phyloP scores from a whole-genome alignment of 352 stramenopile genomes.

The Phytophthora sp. region DNA sequence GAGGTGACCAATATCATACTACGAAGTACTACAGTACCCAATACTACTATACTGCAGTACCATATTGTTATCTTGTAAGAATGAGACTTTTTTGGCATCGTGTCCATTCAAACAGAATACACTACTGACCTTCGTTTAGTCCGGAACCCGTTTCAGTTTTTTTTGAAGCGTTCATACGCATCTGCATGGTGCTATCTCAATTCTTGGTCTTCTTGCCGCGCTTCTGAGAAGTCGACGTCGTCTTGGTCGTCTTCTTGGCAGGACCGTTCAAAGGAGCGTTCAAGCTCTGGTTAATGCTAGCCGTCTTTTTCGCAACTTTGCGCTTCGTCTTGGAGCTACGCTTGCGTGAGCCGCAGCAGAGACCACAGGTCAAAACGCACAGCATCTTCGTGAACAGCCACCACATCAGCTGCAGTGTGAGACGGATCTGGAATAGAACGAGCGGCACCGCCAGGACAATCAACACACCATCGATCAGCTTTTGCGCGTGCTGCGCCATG shows the following conservation, averaged over 20 bases:
- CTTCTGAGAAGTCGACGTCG: conserved; percentile 28
- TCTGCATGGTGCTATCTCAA: conserved; percentile 25
- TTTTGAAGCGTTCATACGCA: too few relatives aligned
- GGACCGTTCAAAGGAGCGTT: conserved; percentile 26
- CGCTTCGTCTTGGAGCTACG: conserved; percentile 52
- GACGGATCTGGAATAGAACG: conserved; percentile 52
- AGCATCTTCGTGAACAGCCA: conserved; percentile 61
- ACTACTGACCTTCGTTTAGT: too few relatives aligned
- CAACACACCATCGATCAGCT: conserved; percentile 69
- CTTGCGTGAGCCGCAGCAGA: conserved; percentile 65
- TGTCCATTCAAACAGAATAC: too few relatives aligned
- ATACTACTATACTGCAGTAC: too few relatives aligned
- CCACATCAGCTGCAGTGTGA: conserved; percentile 59
- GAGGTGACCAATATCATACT: too few relatives aligned
- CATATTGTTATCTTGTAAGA: too few relatives aligned
- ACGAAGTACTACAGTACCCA: too few relatives aligned
- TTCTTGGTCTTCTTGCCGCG: conserved; percentile 45
- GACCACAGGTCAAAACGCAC: conserved; percentile 58
- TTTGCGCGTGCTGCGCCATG: conserved; percentile 64
- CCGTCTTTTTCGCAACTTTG: conserved; percentile 45
- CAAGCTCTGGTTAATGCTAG: conserved; percentile 23
- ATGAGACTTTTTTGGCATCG: too few relatives aligned
- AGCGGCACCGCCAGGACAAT: conserved; percentile 54
- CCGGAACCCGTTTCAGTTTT: too few relatives aligned
- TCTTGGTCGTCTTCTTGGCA: conserved; percentile 33